Percentiles rank a stretch among this genome's conserved stretches.
Evolutionary conservation across 495 filamentous ascomycete genomes (phyloP).

Genomic region (Saxophila tyrrhenica): DNA sequence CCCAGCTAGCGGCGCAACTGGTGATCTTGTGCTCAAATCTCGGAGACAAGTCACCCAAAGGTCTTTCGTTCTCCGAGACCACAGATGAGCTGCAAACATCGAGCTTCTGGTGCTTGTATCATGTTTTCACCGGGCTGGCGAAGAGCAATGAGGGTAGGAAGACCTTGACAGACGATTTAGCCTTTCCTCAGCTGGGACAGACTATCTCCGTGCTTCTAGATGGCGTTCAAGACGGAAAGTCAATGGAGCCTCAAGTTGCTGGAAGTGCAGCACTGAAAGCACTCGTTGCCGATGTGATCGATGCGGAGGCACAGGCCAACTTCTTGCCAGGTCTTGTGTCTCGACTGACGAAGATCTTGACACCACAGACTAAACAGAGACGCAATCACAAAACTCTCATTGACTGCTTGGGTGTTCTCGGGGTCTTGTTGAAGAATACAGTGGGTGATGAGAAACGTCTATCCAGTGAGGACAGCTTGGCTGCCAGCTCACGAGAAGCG

Average conservation of each 20-base stretch:
- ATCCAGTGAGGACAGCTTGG: background rate
- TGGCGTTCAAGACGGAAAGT: conserved; percentile 47
- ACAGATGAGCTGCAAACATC: conserved; percentile 30
- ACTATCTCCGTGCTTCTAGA: conserved; percentile 72
- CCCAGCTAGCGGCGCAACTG: conserved; percentile 68
- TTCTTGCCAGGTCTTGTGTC: conserved; percentile 88
- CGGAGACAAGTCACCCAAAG: conserved; percentile 48
- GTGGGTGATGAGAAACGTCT: conserved; percentile 27
- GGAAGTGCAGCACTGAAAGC: conserved; percentile 54
- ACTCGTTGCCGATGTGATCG: conserved; percentile 50
- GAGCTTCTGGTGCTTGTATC: conserved; percentile 46
- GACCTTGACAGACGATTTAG: conserved; percentile 41
- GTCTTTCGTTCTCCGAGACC: conserved; percentile 18
- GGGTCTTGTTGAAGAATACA: conserved; percentile 47
- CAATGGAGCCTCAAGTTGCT: conserved; percentile 51
- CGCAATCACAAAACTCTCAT: conserved; percentile 54
- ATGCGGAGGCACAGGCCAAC: conserved; percentile 60
- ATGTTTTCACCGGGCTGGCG: conserved; percentile 37
- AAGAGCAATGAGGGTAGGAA: conserved; percentile 23
- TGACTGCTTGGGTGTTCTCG: conserved; percentile 48
- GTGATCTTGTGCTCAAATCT: conserved; percentile 75
- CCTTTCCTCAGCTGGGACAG: conserved; percentile 76
- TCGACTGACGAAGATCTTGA: conserved; percentile 61
- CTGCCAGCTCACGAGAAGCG: background rate
- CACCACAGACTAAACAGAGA: conserved; percentile 52